Conservation (phyloP, 345 rosid species). For the Hevea brasiliensis region DNA sequence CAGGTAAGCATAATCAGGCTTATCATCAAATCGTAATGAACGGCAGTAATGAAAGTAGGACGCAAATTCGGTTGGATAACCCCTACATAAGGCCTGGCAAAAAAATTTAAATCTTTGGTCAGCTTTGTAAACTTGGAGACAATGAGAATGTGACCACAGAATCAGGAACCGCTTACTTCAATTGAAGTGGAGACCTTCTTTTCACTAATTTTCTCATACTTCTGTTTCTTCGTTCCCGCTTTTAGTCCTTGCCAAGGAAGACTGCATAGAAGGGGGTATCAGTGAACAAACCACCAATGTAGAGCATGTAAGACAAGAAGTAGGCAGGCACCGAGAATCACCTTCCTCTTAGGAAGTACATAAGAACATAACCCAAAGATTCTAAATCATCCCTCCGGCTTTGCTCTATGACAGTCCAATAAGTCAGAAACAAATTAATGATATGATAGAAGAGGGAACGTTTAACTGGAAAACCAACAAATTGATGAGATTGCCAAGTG, state of each 20-base stretch:
- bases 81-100: slow-evolving; percentile 71
- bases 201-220: slow-evolving; percentile 91
- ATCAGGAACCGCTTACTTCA: slow-evolving; percentile 50
- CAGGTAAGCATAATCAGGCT: slow-evolving; percentile 87
- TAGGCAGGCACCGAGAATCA: slow-evolving; percentile 26
- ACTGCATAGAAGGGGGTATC: slow-evolving; percentile 36
- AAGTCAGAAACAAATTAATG: neutral
- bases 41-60: slow-evolving; percentile 91
- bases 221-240: slow-evolving; percentile 92
- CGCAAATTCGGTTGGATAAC: slow-evolving; percentile 89
- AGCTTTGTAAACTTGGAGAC: slow-evolving; percentile 7
- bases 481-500: neutral
- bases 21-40: slow-evolving; percentile 82
- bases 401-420: slow-evolving; percentile 53
- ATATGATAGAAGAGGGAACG: neutral
- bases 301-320: slow-evolving; percentile 5
- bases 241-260: slow-evolving; percentile 98
- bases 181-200: slow-evolving; percentile 86
- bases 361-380: slow-evolving; percentile 91
- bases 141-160: neutral
- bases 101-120: slow-evolving; percentile 14
- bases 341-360: slow-evolving; percentile 95
- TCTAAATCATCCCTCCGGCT: slow-evolving; percentile 98
- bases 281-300: slow-evolving; percentile 14
- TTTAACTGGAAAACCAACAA: neutral